Percentiles rank a stretch among this genome's conserved stretches.
phyloP scores from a whole-genome alignment of 805 yeast genomes.

The Priceomyces haplophilus region DNA sequence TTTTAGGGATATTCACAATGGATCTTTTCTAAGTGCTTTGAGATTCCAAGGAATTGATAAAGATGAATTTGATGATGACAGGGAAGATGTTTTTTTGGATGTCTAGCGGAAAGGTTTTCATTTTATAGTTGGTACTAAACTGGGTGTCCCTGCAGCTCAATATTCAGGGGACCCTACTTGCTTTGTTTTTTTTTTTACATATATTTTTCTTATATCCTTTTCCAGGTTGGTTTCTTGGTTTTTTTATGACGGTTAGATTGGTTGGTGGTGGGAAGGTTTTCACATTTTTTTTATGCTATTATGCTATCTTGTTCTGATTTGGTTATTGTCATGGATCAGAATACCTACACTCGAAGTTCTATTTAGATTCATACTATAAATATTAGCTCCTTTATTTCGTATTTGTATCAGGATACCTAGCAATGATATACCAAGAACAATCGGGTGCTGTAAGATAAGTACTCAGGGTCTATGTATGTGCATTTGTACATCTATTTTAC shows the following conservation, averaged over 20 bases:
- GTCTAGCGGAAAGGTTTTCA: conserved; percentile 10
- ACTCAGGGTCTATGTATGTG: not conserved
- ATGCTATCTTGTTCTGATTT: too few species aligned
- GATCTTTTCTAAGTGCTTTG: conserved; percentile 12
- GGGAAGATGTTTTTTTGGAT: conserved; percentile 19
- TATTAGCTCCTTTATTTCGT: too few species aligned
- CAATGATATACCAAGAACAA: too few species aligned
- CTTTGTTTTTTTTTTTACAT: not conserved
- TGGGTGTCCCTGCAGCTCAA: too few species aligned
- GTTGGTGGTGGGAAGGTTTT: conserved; percentile 3
- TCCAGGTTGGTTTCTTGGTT: not conserved
- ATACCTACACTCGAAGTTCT: too few species aligned
- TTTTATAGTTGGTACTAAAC: too few species aligned
- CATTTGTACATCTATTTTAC: not conserved
- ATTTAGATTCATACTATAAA: too few species aligned
- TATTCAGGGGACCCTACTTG: too few species aligned
- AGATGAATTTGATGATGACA: conserved; percentile 19
- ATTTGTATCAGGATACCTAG: too few species aligned
- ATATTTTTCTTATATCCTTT: not conserved
- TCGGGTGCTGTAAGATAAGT: too few species aligned
- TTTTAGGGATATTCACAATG: conserved; percentile 9
- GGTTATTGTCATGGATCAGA: too few species aligned
- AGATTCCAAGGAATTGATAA: conserved; percentile 18
- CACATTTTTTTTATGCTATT: not conserved
- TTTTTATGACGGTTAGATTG: not conserved